phyloP scores from a whole-genome alignment of 345 rosid genomes.

The Anacardium occidentale region DNA sequence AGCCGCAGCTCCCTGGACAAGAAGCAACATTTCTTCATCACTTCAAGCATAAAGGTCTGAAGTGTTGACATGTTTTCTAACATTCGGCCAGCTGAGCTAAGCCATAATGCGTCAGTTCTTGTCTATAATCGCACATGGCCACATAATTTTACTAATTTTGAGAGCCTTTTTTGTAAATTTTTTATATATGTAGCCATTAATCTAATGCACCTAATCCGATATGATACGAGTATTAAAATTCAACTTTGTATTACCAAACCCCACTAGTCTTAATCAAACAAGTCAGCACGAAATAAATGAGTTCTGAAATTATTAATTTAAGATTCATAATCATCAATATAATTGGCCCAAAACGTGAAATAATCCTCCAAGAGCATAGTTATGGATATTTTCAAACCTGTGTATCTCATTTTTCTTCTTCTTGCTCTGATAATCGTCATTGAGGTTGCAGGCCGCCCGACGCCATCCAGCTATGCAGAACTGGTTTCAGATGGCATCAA shows the following conservation, averaged over 20 bases:
- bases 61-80: too few relatives aligned
- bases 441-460: not conserved
- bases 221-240: not conserved
- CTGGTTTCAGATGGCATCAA: constrained; percentile 17
- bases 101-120: not conserved
- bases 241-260: not conserved
- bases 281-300: not conserved
- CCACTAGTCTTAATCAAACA: not conserved
- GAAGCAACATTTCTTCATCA: too few relatives aligned
- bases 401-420: not conserved
- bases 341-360: not conserved
- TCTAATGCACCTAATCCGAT: not conserved
- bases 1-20: too few relatives aligned
- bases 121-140: not conserved
- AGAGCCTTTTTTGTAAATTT: not conserved
- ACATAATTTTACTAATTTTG: too few relatives aligned
- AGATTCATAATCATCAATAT: not conserved
- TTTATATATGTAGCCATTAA: not conserved
- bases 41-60: too few relatives aligned
- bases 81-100: not conserved
- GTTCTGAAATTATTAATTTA: too few relatives aligned
- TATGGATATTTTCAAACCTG: not conserved
- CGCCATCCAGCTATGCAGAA: not conserved
- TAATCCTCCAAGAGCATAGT: not conserved
- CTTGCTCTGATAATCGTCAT: not conserved